Evolutionary conservation across 2,329 filamentous ascomycete genomes (phyloP), one percentile per base, ranked within the genome.

Genomic region (Hirsutella minnesotensis): DNA sequence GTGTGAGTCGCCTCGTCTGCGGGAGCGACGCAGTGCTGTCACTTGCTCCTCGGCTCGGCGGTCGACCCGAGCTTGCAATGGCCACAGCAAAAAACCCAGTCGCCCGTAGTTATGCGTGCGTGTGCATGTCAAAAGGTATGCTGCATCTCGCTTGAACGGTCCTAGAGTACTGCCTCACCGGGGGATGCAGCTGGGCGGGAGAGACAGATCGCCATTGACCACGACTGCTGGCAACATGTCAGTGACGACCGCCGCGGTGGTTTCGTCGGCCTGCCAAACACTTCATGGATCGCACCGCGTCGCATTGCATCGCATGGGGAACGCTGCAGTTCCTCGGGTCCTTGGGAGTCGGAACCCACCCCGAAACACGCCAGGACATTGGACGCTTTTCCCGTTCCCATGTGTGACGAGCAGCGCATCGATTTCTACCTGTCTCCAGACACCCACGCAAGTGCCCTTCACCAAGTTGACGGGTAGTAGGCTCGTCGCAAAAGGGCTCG

Each of bases 61-160:
- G 24, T 7, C 24, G 24, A 27, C 24, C 7, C 7, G 12, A 27
- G 24, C 24, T 27, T 12, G 24, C 12, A 7, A 27, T 27, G 24
- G 12, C 7, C 24, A 27, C 24, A 27, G 7, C 24, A 27, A 27
- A 12, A 27, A 27, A 12, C 24, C 24, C 7, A 27, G 24, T 27
- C 12, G 24, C 24, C 24, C 24, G 24, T 27, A 33, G 12, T 16
- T n/a, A 33, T 33, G 31, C 31, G 19, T 38, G 36, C 15, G 21
- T n/a, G 27, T 31, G 29, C 24, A 31, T 20, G 27, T 35, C 33
- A 13, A 19, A 31, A 22, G 13, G 12, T 34, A 42, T 47, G 48
- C 44, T 41, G 46, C 42, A 43, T 47, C 41, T 44, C 31, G 44
- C 43, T 27, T 46, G 46, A 44, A 38, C n/a, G 41, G n/a, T 37